These are phyloP conservation scores for Skeletonema tropicum DNA, from an alignment of 108 stramenopile species.

Conservation along the genomic window DNA sequence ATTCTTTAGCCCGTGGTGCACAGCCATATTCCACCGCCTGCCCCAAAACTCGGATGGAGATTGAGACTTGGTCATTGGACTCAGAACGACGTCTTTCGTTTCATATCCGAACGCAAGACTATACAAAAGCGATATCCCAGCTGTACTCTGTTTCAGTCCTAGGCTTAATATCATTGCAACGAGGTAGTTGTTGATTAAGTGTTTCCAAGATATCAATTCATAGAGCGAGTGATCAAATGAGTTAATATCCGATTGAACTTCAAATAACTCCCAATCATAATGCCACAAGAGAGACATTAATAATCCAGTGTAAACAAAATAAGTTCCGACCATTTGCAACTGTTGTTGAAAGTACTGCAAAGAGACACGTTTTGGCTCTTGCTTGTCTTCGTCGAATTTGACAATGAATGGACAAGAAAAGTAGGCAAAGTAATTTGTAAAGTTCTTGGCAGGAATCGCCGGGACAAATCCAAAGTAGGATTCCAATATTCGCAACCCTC, in stretches of 20 bases:
- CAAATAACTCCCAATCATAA: constrained; percentile 29
- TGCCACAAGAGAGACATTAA: constrained; percentile 26
- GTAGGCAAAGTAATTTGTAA: constrained; percentile 18
- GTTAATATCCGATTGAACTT: neutral
- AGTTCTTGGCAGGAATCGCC: constrained; percentile 7
- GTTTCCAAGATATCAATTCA: constrained; percentile 15
- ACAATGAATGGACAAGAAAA: constrained; percentile 32
- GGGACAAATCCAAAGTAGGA: constrained; percentile 29
- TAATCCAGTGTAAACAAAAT: neutral
- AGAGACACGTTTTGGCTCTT: constrained; percentile 10
- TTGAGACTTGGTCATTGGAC: constrained; percentile 50
- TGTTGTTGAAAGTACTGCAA: constrained; percentile 1
- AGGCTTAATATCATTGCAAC: constrained; percentile 36
- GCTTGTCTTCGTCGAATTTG: constrained; percentile 14
- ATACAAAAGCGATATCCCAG: constrained; percentile 2
- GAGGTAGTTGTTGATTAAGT: constrained; percentile 27
- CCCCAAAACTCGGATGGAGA: constrained; percentile 78
- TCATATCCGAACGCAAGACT: constrained; percentile 27
- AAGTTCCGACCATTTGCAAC: neutral
- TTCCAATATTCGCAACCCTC: neutral
- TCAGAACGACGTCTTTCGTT: constrained; percentile 12
- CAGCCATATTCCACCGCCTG: constrained; percentile 66
- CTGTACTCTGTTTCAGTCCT: constrained; percentile 19
- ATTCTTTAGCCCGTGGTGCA: constrained; percentile 67
- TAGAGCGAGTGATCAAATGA: constrained; percentile 1